phyloP scores from a whole-genome alignment of 495 filamentous ascomycete species.

The Pyronema domesticum region DNA sequence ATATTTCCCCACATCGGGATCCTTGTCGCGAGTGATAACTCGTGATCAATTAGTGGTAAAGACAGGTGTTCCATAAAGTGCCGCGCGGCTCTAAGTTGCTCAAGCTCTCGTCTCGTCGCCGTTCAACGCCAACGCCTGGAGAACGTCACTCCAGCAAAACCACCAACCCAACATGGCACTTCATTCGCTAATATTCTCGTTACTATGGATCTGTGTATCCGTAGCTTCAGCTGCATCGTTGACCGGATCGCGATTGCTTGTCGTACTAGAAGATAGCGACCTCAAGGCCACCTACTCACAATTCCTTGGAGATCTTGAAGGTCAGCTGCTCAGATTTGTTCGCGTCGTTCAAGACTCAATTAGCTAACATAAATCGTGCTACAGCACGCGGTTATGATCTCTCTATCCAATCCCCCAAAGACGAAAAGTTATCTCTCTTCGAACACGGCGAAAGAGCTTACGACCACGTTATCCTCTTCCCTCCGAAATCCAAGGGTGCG shows the following conservation, averaged over 20 bases:
- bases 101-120: slow-evolving; percentile 1
- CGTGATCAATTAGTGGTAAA: not conserved
- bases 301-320: slow-evolving; percentile 64
- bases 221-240: slow-evolving; percentile 14
- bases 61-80: not conserved
- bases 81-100: not conserved
- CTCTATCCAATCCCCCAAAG: slow-evolving; percentile 70
- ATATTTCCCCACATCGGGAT: no score
- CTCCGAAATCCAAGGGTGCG: slow-evolving; percentile 73
- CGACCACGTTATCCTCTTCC: slow-evolving; percentile 79
- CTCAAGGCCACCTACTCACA: slow-evolving; percentile 66
- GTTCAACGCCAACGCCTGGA: not conserved
- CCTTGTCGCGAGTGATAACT: not conserved
- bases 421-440: slow-evolving; percentile 65
- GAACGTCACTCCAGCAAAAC: not conserved
- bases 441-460: slow-evolving; percentile 69
- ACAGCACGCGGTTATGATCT: slow-evolving; percentile 68
- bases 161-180: slow-evolving; percentile 13
- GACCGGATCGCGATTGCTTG: slow-evolving; percentile 63
- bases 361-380: slow-evolving; percentile 1
- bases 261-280: slow-evolving; percentile 63
- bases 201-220: slow-evolving; percentile 15
- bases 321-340: slow-evolving; percentile 32
- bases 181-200: slow-evolving; percentile 13
- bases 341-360: not conserved